phyloP scores from a whole-genome alignment of 495 filamentous ascomycete species.

The Clavariopsis aquatica region DNA sequence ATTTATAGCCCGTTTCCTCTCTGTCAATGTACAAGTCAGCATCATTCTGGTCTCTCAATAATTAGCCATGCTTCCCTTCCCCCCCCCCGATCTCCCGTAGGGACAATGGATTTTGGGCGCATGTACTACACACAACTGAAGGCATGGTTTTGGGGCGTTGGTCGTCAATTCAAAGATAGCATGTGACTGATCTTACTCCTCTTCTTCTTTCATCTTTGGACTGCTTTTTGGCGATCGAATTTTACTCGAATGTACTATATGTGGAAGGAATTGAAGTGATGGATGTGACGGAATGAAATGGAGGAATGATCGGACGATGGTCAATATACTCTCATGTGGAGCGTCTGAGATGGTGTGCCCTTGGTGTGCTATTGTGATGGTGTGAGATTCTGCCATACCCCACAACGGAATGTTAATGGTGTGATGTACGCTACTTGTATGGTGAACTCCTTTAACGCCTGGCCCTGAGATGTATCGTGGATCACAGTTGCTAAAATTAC shows the following conservation, averaged over 20 bases:
- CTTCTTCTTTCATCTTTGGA: background rate
- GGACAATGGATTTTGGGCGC: background rate
- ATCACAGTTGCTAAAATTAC: no score
- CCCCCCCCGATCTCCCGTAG: background rate
- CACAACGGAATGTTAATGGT: no score
- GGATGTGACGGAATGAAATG: slow-evolving; percentile 1
- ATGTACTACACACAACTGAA: slow-evolving; percentile 2
- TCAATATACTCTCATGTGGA: background rate
- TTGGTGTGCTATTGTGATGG: background rate
- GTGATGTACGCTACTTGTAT: no score
- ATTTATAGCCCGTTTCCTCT: slow-evolving; percentile 1
- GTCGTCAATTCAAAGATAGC: background rate
- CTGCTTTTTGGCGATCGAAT: background rate
- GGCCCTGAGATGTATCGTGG: no score
- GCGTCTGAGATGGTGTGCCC: slow-evolving; percentile 1
- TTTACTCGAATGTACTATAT: slow-evolving; percentile 18
- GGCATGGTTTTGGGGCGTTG: slow-evolving; percentile 21
- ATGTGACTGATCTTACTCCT: background rate
- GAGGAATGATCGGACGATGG: background rate
- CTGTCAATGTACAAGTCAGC: background rate
- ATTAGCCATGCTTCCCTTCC: background rate
- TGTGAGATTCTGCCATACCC: no score
- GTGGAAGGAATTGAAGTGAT: background rate
- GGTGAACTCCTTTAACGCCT: no score
- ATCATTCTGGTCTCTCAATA: background rate